Evolutionary conservation across 768 basidiomycete species (phyloP), one percentile per base, ranked within the genome.

Genomic region (Psilocybe subaeruginosa): DNA sequence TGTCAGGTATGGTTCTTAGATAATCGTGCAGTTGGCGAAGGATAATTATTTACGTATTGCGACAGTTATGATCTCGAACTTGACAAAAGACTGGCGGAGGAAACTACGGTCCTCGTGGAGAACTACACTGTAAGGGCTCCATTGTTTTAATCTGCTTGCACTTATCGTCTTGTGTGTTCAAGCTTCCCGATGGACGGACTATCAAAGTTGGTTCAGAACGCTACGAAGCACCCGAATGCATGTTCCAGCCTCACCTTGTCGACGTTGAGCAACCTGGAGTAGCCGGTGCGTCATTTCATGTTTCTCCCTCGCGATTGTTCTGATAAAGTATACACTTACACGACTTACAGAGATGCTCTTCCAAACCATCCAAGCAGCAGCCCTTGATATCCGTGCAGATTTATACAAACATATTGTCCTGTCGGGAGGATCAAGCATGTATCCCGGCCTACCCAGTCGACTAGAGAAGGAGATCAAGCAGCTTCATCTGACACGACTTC

Each of bases 391-490:
- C 51, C 92, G 97, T 59, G 35, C 89, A 0, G 97, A 99, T 66
- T 82, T 99, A 3, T 99, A 98, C 84, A 97, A 97, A 72, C 97
- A 99, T 74, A 89, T 99, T 66, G 97, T 99, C 11, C 88, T 99
- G 29, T 97, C 95, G 3, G 97, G 97, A 55, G 97, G 97, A 6
- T 97, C 95, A 2, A 95, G 93, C 75, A 99, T 99, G 97, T 99
- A 99, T 73, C 97, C 97, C 31, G 97, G 97, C 29, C 85, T 99
- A 58, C 97, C 97, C 9, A 94, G 92, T 72, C 88, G 97, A 49
- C 82, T 99, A 47, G 97, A 99, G 78, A 99, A 99, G 80, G 97
- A 99, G 80, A 95, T 99, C 92, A 99, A 99, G 76, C 97, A 99
- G 75, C 82, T 99, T n/a, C 95, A 98, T 74, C 84, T 99, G 62